Base-by-base conservation (phyloP, 495 filamentous ascomycete species). In the Talaromyces liani region DNA sequence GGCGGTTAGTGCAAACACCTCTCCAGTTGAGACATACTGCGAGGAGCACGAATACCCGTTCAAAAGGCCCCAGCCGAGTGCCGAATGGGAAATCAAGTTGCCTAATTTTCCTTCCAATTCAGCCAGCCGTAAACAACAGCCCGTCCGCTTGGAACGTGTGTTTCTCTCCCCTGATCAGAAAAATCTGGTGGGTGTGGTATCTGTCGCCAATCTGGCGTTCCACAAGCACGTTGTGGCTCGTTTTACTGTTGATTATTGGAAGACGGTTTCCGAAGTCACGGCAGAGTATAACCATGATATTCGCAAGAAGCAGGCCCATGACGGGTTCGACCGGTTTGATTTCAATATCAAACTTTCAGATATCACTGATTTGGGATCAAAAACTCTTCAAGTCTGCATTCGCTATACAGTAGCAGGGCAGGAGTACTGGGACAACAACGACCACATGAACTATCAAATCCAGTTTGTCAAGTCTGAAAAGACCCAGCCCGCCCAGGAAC, bases 201-300 rank as follows among this genome's bases (percentile, higher is more conserved):
- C 87, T 20, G 92, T 93, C 60, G 87, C 89, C 67, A 98, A 98
- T 72, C 74, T 98, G 20, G 85, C 92, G 1, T 98, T 94, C 77
- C 87, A 96, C 51, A 98, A 98, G 72, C 71, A 78, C 9, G 93
- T 98, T 45, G 85, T 88, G 22, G 92, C 91, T 72, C 85, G 94
- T 29, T 98, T 98, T 71, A 98, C 95, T 0, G 84, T 98, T 62
- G 94, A 98, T 74, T 92, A 93, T 71, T 98, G 94, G 94, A 95
- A 93, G 78, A 98, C 94, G 0, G 93, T 92, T 3, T 98, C 94
- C 1, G 94, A 98, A 71, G 89, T 98, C 3, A 81, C 83, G 47
- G 95, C 92, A 8, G 92, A 97, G 69, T 98, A 84, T 75, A 89
- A 87, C 72, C 83, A 88, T 62, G 90, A 95, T 75, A 82, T 92